Percentiles rank a stretch among this genome's conserved stretches.
Conservation (phyloP, 1,284 basidiomycete species). For the Nidula niveotomentosa region DNA sequence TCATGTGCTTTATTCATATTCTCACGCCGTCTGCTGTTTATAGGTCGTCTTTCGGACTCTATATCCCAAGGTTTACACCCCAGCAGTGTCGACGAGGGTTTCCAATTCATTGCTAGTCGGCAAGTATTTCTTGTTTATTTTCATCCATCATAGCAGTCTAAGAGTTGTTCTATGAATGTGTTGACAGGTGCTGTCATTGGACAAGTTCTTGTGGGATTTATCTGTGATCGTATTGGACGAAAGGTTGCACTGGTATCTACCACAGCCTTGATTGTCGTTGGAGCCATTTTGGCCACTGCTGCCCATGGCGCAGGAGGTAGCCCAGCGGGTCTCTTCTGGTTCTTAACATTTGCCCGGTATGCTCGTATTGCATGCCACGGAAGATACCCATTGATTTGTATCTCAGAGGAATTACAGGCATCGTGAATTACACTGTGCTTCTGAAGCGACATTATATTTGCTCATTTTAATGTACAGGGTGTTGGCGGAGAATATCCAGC, state of each 20-base stretch:
- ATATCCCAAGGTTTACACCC: conserved; percentile 60
- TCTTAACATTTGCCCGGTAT: conserved; percentile 64
- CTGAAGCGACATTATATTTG: too few species aligned
- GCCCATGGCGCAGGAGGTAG: conserved; percentile 65
- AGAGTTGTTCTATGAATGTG: conserved; percentile 10
- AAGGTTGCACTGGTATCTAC: conserved; percentile 73
- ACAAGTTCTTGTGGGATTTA: conserved; percentile 65
- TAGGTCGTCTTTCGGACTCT: conserved; percentile 64
- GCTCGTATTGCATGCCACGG: not conserved
- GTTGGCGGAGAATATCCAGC: conserved; percentile 82
- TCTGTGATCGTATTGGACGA: conserved; percentile 73
- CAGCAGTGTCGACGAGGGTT: conserved; percentile 65
- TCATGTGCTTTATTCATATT: not conserved
- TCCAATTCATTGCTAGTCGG: conserved; percentile 77
- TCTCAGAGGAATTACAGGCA: conserved; percentile 58
- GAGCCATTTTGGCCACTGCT: conserved; percentile 71
- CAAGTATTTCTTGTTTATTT: conserved; percentile 21
- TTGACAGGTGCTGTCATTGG: conserved; percentile 60
- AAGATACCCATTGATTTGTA: not conserved
- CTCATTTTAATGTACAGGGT: conserved; percentile 46
- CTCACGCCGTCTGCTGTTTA: conserved; percentile 3
- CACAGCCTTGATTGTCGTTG: conserved; percentile 70
- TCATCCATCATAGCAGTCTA: conserved; percentile 6
- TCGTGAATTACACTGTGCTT: conserved; percentile 40
- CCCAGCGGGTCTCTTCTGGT: conserved; percentile 71